Base-by-base conservation (phyloP, 2,329 filamentous ascomycete genomes). In the Trichothecium roseum region DNA sequence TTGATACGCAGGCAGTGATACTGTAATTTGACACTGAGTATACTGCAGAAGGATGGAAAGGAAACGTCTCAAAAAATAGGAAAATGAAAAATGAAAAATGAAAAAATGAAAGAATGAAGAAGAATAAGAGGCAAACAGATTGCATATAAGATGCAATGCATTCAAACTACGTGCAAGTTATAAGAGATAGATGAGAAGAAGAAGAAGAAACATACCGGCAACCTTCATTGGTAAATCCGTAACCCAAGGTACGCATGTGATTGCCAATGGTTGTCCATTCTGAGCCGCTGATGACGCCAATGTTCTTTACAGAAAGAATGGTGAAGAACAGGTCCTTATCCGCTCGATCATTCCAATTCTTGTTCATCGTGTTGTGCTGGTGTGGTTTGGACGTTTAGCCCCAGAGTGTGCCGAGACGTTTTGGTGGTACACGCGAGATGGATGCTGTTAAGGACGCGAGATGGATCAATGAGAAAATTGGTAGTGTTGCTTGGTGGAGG, bases 301-400 rank as follows among this genome's bases (percentile, higher is more conserved):
- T 74, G 51, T 75, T 73, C 56, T 78, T 78, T 33, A 75, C 68
- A 4, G 68, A 72, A 28, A 77, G 55, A 40, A 78, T 77, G 36
- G 72, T 74, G 48, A 77, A 76, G 59, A 77, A 77, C 32, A 78
- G 59, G 50, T 78, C 73, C 50, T 73, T 74, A 46, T 78, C 72
- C 41, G 73, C 73, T 39, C 70, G 63, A 46, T 76, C 72, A 47
- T 68, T 72, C 72, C 71, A 76, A 50, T 72, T 73, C 57, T 74
- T 76, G 54, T 62, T 72, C 56, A 72, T 74, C 49, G 57, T 64
- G 46, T 43, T 43, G 45, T 41, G 22, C n/a, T 15, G 15, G 14
- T 22, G 17, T n/a, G n/a, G n/a, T n/a, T n/a, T n/a, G n/a, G n/a
- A n/a, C n/a, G n/a, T n/a, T n/a, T n/a, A n/a, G n/a, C n/a, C n/a